Evolutionary conservation across 2,329 filamentous ascomycete species (phyloP), one percentile per base, ranked within the genome.

Genomic region (Nemania serpens): DNA sequence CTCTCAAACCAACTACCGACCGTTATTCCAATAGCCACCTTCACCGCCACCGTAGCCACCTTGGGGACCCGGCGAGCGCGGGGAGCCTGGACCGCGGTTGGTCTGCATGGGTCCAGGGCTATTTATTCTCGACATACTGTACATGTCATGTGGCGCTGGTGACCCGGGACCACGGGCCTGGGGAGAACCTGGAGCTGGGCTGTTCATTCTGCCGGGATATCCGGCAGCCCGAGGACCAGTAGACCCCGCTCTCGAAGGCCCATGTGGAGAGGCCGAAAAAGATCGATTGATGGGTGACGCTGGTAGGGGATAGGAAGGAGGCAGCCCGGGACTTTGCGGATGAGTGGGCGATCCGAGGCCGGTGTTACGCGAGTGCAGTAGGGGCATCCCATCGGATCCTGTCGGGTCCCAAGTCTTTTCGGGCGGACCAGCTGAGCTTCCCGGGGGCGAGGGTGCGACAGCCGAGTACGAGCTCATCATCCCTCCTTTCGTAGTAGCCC

Each of bases 211-310:
- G 25, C 42, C 55, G 13, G 62, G 62, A 34, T 56, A 64, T 15
- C 41, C 50, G 13, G 50, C 66, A 67, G 41, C 58, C 61, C 47
- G 62, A 15, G 69, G 63, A 15, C 71, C 71, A 1, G 71, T 69
- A 10, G 73, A 72, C 1, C 65, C 72, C 49, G 62, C 58, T 25
- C 71, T 68, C 61, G 70, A 71, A 29, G 70, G 63, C 5, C 65
- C 64, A 33, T 65, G 64, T 5, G 63, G 55, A 15, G 70, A 73
- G 12, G 59, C 66, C 13, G 74, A 70, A 54, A 70, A 73, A 56
- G 66, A 71, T 25, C 70, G 70, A 48, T 70, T 67, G 13, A 68
- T 59, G 10, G 71, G 70, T 36, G 70, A 69, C 5, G 58, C 51
- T 18, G 62, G 61, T 36, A 62, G 43, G 17, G 64, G 65, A 42